A percentile compares a stretch with the other conserved stretches of the same genome.
Evolutionary conservation across 495 filamentous ascomycete species (phyloP).

Genomic region (Xylaria longipes): DNA sequence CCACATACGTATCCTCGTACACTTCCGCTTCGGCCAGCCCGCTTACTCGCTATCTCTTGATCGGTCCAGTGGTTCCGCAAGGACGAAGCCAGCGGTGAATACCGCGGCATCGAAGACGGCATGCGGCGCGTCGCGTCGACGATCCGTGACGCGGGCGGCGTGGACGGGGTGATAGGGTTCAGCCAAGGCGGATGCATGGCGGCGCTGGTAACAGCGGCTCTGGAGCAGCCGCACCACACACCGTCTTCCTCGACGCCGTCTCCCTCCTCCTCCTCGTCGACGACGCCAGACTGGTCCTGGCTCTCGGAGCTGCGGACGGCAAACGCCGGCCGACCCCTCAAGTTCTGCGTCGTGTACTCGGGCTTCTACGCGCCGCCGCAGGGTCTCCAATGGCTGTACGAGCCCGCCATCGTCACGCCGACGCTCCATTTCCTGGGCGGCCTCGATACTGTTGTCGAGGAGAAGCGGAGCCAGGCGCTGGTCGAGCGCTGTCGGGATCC

Average conservation of each 20-base stretch:
- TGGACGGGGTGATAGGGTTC: conserved; percentile 80
- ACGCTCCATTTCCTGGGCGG: conserved; percentile 83
- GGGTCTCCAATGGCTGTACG: conserved; percentile 73
- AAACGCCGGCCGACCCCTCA: conserved; percentile 65
- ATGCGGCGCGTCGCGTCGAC: conserved; percentile 63
- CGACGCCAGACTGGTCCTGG: conserved; percentile 34
- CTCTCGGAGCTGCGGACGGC: conserved; percentile 47
- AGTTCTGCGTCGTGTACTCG: conserved; percentile 79
- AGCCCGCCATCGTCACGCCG: conserved; percentile 77
- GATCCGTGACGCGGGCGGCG: conserved; percentile 63
- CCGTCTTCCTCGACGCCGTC: neutral
- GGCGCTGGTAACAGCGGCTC: conserved; percentile 64
- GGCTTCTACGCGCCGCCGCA: conserved; percentile 71
- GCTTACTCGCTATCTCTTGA: neutral
- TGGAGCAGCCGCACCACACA: conserved; percentile 58
- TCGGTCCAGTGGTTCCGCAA: conserved; percentile 71
- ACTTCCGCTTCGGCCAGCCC: neutral
- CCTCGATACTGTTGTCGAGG: conserved; percentile 88
- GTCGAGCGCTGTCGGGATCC: conserved; percentile 70
- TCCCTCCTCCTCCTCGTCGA: neutral
- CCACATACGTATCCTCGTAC: neutral
- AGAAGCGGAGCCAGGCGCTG: conserved; percentile 67
- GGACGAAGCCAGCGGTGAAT: conserved; percentile 63
- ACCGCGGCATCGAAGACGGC: conserved; percentile 70
- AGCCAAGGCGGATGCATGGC: conserved; percentile 73